Evolutionary conservation across 1,284 basidiomycete genomes (phyloP), one percentile per base, ranked within the genome.

Genomic region (Cronartium ribicola): DNA sequence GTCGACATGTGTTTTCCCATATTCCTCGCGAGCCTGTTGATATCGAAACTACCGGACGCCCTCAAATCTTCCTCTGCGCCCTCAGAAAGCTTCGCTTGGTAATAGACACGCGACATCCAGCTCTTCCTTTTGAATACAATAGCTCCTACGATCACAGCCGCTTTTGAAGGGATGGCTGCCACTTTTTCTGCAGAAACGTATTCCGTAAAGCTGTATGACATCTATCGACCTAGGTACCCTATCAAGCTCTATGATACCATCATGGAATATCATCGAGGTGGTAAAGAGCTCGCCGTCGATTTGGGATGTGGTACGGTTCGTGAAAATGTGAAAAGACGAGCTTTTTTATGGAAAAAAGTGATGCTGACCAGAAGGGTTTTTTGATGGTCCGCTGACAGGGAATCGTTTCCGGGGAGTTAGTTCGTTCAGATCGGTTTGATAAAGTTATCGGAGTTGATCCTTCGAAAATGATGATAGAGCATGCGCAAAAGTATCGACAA

Each of bases 221-320:
- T 36, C 29, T 72, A 65, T 55, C 63, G 70, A 44, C 70, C 70
- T 4, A 59, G 41, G 37, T 72, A 72, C 60, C 70, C 70, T 41
- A 37, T 48, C 4, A 39, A 66, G 36, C 41, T 72, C 40, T 72
- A 66, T 41, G 41, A 66, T 29, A n/a, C 70, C 7, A 72, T 72
- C 40, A 57, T 72, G 44, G 37, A 65, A 11, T 72, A 65, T 72
- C 70, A 72, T 72, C 70, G 43, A 66, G 68, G 40, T 63, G 60
- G 43, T n/a, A 43, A 44, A 20, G 43, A 64, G 14, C 22, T 72
- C 13, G 70, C 70, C 3, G 17, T 72, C 36, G 70, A 72, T 66
- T 66, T 72, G 37, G 70, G 70, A 41, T 72, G 70, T 40, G 70
- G 70, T 51, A 65, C 70, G 55, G 70, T 72, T 44, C 65, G 70